Evolutionary conservation across 345 rosid genomes (phyloP).

Genomic region (Eucalyptus polybractea): DNA sequence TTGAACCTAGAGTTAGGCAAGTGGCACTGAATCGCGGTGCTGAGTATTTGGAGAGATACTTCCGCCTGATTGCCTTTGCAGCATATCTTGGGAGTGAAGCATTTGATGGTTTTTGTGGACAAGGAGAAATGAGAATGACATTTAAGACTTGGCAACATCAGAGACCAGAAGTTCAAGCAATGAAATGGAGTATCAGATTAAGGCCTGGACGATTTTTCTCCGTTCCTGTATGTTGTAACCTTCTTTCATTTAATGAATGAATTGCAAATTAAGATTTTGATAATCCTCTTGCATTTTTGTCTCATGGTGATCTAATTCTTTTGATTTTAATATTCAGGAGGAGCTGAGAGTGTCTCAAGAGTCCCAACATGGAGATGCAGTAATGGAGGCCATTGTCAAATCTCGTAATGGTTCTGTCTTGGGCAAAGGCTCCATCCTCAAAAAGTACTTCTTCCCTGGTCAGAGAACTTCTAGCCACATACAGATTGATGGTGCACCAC

Average conservation of each 20-base stretch:
- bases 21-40: conserved; percentile 50
- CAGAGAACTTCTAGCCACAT: conserved; percentile 80
- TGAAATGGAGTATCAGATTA: conserved; percentile 95
- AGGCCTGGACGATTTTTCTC: conserved; percentile 89
- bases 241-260: background rate
- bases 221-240: conserved; percentile 47
- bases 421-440: conserved; percentile 81
- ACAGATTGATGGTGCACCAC: conserved; percentile 88
- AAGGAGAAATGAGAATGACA: conserved; percentile 65
- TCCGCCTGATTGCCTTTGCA: conserved; percentile 84
- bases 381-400: conserved; percentile 87
- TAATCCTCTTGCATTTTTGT: background rate
- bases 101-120: conserved; percentile 78
- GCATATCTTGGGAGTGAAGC: conserved; percentile 96
- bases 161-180: conserved; percentile 90
- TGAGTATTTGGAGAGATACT: conserved; percentile 84
- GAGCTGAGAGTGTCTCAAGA: conserved; percentile 76
- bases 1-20: conserved; percentile 70
- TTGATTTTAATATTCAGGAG: conserved; percentile 45
- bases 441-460: conserved; percentile 90
- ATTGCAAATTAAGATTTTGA: background rate
- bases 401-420: conserved; percentile 83
- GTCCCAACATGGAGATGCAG: conserved; percentile 90
- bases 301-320: background rate
- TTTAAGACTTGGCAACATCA: conserved; percentile 88